Evolutionary conservation across 257 asterid genomes (phyloP).

Genomic region (Solanum rostratum): DNA sequence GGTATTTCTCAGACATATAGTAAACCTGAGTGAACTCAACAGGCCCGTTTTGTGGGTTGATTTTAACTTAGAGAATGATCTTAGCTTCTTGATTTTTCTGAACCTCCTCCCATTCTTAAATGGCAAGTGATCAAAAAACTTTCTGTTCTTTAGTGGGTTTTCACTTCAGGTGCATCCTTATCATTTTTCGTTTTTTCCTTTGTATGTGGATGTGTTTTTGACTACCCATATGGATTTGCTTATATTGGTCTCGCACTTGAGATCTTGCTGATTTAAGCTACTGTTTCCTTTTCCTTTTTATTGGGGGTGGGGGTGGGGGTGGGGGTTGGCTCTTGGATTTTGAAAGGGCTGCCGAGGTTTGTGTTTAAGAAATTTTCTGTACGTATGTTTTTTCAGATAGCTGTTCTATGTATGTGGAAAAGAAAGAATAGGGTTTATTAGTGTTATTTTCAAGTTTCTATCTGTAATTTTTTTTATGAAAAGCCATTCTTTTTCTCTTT

Average conservation of each 20-base stretch:
- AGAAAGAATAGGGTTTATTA: background rate
- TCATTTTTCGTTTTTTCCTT: background rate
- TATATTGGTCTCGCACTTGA: background rate
- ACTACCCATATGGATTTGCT: background rate
- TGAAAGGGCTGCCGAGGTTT: background rate
- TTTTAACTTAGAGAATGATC: background rate
- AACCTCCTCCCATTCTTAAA: background rate
- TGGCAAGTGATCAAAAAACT: background rate
- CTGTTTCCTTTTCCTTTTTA: background rate
- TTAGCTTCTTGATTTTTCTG: background rate
- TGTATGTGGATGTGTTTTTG: background rate
- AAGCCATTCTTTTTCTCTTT: background rate
- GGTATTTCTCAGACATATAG: background rate
- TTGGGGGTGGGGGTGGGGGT: too few relatives aligned
- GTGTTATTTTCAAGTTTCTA: background rate
- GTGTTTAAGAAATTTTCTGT: background rate
- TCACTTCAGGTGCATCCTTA: background rate
- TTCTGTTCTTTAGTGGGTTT: background rate
- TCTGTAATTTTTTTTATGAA: background rate
- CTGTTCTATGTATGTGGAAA: background rate
- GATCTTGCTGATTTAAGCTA: conserved; percentile 4
- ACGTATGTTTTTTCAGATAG: background rate
- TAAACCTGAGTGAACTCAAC: background rate
- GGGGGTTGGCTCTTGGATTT: background rate
- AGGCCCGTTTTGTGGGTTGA: background rate